Evolutionary conservation across 2,329 filamentous ascomycete genomes (phyloP).

Genomic region (Periconia macrospinosa): DNA sequence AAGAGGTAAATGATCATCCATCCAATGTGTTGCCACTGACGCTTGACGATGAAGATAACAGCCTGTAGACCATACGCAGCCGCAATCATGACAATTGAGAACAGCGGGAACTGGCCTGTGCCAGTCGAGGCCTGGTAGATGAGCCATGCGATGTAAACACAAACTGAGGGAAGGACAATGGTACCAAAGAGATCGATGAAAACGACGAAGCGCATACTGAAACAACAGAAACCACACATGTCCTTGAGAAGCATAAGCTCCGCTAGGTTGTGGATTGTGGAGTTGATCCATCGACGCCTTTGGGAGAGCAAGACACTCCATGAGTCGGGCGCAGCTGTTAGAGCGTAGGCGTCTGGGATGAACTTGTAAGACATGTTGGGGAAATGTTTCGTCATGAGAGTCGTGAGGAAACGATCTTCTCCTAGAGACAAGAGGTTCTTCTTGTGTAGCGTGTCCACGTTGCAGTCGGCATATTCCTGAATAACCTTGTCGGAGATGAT

Average conservation of each 20-base stretch:
- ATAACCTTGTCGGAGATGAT: slow-evolving; percentile 91
- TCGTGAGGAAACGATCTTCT: slow-evolving; percentile 96
- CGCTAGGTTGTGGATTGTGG: slow-evolving; percentile 92
- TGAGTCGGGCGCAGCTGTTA: slow-evolving; percentile 89
- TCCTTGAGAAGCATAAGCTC: slow-evolving; percentile 90
- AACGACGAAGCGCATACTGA: slow-evolving; percentile 96
- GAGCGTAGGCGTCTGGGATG: slow-evolving; percentile 86
- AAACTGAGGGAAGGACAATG: slow-evolving; percentile 86
- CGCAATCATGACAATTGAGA: slow-evolving; percentile 87
- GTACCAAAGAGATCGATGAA: slow-evolving; percentile 93
- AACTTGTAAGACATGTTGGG: slow-evolving; percentile 96
- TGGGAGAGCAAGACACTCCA: slow-evolving; percentile 97
- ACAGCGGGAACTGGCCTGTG: slow-evolving; percentile 75
- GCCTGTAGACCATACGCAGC: slow-evolving; percentile 95
- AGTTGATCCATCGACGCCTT: slow-evolving; percentile 98
- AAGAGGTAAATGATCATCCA: slow-evolving; percentile 99
- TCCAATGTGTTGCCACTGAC: slow-evolving; percentile 97
- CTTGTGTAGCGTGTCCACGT: slow-evolving; percentile 92
- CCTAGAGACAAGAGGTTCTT: slow-evolving; percentile 92
- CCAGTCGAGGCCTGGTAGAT: slow-evolving; percentile 75
- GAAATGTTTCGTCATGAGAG: slow-evolving; percentile 97
- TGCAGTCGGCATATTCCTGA: slow-evolving; percentile 81
- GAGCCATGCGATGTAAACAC: slow-evolving; percentile 82
- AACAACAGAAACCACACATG: slow-evolving; percentile 98
- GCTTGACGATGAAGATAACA: slow-evolving; percentile 92